Evolutionary conservation across 2,329 filamentous ascomycete species (phyloP).

Genomic region (Emergomyces africanus): DNA sequence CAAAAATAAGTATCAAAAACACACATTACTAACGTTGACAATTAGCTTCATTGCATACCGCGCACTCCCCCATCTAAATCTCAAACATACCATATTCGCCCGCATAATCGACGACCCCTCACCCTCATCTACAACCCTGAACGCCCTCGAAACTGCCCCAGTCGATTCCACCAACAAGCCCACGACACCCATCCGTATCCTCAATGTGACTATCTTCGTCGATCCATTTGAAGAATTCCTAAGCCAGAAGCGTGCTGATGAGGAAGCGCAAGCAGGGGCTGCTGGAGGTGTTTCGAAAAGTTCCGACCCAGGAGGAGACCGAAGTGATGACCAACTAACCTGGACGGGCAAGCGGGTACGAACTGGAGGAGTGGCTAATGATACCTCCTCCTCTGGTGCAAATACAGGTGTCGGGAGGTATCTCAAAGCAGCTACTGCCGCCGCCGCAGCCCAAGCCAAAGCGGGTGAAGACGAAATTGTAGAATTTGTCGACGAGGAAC

Average conservation of each 20-base stretch:
- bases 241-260: slow-evolving; percentile 55
- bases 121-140: slow-evolving; percentile 40
- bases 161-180: slow-evolving; percentile 64
- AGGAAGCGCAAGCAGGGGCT: slow-evolving; percentile 36
- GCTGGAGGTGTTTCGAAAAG: neutral
- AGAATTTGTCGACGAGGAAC: slow-evolving; percentile 48
- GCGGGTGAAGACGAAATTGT: slow-evolving; percentile 45
- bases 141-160: slow-evolving; percentile 62
- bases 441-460: slow-evolving; percentile 13
- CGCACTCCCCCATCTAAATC: slow-evolving; percentile 69
- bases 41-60: slow-evolving; percentile 74
- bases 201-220: slow-evolving; percentile 72
- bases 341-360: slow-evolving; percentile 93
- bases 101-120: slow-evolving; percentile 58
- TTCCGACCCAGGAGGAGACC: slow-evolving; percentile 19
- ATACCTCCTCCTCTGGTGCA: slow-evolving; percentile 35
- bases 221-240: slow-evolving; percentile 94
- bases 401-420: slow-evolving; percentile 63
- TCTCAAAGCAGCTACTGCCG: slow-evolving; percentile 46
- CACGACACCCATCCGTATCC: slow-evolving; percentile 63
- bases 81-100: slow-evolving; percentile 96
- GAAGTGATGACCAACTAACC: slow-evolving; percentile 77
- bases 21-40: neutral
- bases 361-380: slow-evolving; percentile 43
- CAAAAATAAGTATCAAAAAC: neutral